Base-by-base conservation (phyloP, 1,284 basidiomycete genomes). In the Porodaedalea pini region DNA sequence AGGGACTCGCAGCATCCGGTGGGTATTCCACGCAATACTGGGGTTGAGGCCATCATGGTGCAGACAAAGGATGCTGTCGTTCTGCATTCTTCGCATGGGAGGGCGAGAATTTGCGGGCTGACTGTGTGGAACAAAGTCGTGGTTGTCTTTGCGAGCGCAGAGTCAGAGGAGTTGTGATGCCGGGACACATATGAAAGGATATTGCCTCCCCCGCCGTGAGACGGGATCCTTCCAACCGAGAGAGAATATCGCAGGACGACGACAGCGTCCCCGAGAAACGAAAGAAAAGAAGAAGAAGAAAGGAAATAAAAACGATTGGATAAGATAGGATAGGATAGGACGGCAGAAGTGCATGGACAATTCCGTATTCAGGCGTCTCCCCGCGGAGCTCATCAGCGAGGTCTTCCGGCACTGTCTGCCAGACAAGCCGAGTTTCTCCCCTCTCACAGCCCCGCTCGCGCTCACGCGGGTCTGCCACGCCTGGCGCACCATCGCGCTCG, bases 341-440 rank as follows among this genome's bases (percentile, higher is more conserved):
- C 32, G n/a, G 13, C 15, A n/a, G 11, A n/a, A 11, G 8, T 50
- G 6, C 19, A 36, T 50, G 48, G 32, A 50, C 21, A 19, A 51
- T 36, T 25, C 50, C 21, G 4, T 13, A 21, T 17, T 40, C 37
- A 23, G 8, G 5, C 23, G 37, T 8, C 54, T 55, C 29, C 51
- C 56, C 6, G 19, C 39, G 5, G 56, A 58, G 23, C 50, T 58
- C 40, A 21, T 58, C 19, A 23, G 41, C 19, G 36, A 53, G 2
- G 37, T 58, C 21, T 58, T 58, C 56, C n/a, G 4, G 11, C 40
- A 47, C 36, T 32, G 36, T 11, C 51, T 58, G 15, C 50, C 50
- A 4, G 21, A 53, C 4, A 47, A 45, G 7, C 31, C 56, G n/a
- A 45, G 17, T 13, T 44, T 52, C 31, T 45, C 39, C 6, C 34